Evolutionary conservation across 169 alveolate species (phyloP).

Genomic region (Plasmodium cynomolgi): DNA sequence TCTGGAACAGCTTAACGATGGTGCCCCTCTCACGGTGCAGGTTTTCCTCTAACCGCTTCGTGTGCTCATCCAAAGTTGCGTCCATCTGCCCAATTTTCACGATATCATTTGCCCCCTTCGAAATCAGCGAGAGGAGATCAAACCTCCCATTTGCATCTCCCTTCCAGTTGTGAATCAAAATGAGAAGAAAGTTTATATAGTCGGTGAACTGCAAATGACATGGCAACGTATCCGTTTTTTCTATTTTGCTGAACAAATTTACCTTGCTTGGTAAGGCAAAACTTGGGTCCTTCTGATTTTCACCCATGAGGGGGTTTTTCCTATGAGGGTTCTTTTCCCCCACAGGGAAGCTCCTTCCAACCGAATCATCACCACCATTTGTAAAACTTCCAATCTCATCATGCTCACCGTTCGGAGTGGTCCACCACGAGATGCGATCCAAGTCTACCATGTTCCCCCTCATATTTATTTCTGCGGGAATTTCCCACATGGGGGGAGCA

Average conservation of each 20-base stretch:
- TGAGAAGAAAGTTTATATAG: constrained; percentile 19
- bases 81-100: neutral
- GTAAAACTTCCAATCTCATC: neutral
- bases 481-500: neutral
- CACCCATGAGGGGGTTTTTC: neutral
- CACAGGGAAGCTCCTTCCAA: neutral
- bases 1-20: constrained; percentile 19
- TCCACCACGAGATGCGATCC: neutral
- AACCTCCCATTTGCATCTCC: neutral
- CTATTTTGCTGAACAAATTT: neutral
- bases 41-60: constrained; percentile 7
- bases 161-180: neutral
- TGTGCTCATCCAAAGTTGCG: constrained; percentile 14
- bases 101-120: constrained; percentile 2
- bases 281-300: neutral
- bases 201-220: constrained; percentile 5
- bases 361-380: neutral
- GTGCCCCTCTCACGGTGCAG: neutral
- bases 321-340: neutral
- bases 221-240: constrained; percentile 15
- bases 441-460: neutral
- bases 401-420: neutral
- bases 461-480: neutral
- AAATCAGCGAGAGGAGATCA: constrained; percentile 6
- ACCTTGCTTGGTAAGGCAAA: neutral